Conservation (phyloP, 2,329 filamentous ascomycete species). For the Alternaria arborescens region DNA sequence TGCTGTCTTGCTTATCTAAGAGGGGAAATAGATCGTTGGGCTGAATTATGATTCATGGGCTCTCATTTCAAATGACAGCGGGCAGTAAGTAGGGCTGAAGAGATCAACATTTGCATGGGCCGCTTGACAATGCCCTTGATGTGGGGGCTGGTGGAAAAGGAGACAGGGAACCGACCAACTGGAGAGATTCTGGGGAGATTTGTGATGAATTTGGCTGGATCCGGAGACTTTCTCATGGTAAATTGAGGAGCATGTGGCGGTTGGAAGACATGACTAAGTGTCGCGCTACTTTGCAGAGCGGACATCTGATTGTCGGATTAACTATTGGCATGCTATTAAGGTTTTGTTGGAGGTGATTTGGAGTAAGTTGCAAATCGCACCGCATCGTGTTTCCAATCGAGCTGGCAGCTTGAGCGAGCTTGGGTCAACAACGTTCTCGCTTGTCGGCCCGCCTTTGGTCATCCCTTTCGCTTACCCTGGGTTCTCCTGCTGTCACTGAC, state of each 20-base stretch:
- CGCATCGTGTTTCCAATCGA: background rate
- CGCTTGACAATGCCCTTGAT: background rate
- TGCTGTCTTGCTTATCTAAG: background rate
- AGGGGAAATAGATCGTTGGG: background rate
- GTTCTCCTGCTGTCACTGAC: background rate
- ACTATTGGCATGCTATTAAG: background rate
- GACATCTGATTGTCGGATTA: background rate
- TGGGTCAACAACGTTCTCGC: background rate
- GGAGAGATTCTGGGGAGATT: constrained; percentile 3
- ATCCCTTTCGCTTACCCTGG: background rate
- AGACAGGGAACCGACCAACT: background rate
- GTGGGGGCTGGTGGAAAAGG: constrained; percentile 3
- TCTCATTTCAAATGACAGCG: background rate
- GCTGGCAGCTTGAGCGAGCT: background rate
- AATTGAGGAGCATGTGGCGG: background rate
- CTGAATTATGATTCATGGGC: background rate
- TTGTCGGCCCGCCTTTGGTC: background rate
- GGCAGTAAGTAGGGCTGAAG: background rate
- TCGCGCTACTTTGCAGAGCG: background rate
- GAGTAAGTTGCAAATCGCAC: background rate
- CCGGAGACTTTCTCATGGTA: background rate
- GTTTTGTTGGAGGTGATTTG: background rate
- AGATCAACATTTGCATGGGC: background rate
- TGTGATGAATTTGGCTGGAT: background rate
- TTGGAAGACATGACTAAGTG: background rate